Percentiles rank a stretch among this genome's conserved stretches.
These are phyloP conservation scores for Ilyonectria mors-panacis DNA, from an alignment of 2,329 filamentous ascomycete genomes.

Conservation along the genomic window DNA sequence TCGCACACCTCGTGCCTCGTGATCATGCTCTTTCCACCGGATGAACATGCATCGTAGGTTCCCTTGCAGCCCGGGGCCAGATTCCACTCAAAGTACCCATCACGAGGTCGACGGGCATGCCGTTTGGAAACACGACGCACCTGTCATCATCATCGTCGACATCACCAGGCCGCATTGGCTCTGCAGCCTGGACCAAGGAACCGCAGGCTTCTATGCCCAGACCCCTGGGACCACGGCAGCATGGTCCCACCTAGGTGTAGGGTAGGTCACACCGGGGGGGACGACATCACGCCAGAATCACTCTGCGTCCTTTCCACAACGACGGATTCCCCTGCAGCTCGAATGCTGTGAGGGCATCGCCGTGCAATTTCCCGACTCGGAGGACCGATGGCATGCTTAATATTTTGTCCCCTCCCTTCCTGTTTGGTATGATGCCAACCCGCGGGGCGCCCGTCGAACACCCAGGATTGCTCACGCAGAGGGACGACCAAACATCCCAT, in stretches of 20 bases:
- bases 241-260: constrained; percentile 19
- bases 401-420: neutral
- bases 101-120: constrained; percentile 17
- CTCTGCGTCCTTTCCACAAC: constrained; percentile 11
- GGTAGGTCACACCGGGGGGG: constrained; percentile 11
- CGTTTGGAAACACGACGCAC: constrained; percentile 4
- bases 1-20: constrained; percentile 19
- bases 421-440: constrained; percentile 5
- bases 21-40: constrained; percentile 18
- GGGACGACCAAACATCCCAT: constrained; percentile 2
- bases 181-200: neutral
- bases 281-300: constrained; percentile 24
- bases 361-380: constrained; percentile 6
- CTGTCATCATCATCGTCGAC: constrained; percentile 1
- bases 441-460: neutral
- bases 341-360: constrained; percentile 5
- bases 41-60: constrained; percentile 13
- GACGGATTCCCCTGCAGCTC: constrained; percentile 21
- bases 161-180: constrained; percentile 1
- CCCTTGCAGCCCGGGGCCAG: constrained; percentile 9
- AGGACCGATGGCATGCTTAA: neutral
- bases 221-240: constrained; percentile 7
- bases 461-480: neutral
- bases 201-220: neutral
- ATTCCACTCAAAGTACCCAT: constrained; percentile 14